A percentile compares a stretch with the other conserved stretches of the same genome.
phyloP scores from a whole-genome alignment of 1,139 yeast species.

The Ogataea hybrid region DNA sequence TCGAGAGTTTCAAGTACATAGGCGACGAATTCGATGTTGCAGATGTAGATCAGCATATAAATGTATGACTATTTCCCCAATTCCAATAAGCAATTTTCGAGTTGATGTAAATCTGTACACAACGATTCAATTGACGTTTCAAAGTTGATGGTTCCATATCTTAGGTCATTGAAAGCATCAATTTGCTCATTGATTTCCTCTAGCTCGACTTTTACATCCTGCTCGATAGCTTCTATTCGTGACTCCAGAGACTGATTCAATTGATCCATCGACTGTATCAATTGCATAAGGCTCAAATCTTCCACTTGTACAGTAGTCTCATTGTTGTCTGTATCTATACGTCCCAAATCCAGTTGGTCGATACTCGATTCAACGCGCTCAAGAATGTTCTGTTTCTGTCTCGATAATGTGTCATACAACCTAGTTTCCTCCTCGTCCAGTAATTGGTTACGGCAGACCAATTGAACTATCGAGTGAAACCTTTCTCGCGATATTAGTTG shows the following conservation, averaged over 20 bases:
- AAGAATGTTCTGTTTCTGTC: slow-evolving; percentile 10
- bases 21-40: slow-evolving; percentile 31
- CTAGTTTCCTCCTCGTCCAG: slow-evolving; percentile 7
- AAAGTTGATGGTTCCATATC: slow-evolving; percentile 28
- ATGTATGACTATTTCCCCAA: slow-evolving; percentile 15
- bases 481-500: slow-evolving; percentile 18
- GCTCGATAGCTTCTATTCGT: slow-evolving; percentile 17
- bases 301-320: slow-evolving; percentile 9
- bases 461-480: slow-evolving; percentile 13
- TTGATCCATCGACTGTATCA: slow-evolving; percentile 20
- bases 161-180: slow-evolving; percentile 18
- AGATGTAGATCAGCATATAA: slow-evolving; percentile 25
- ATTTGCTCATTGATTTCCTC: slow-evolving; percentile 24
- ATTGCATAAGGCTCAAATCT: slow-evolving; percentile 16
- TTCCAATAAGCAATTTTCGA: slow-evolving; percentile 16
- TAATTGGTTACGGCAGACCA: slow-evolving; percentile 10
- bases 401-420: slow-evolving; percentile 12
- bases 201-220: slow-evolving; percentile 17
- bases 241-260: slow-evolving; percentile 22
- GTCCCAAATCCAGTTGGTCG: slow-evolving; percentile 11
- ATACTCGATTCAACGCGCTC: slow-evolving; percentile 14
- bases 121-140: slow-evolving; percentile 20
- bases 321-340: slow-evolving; percentile 4
- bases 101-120: slow-evolving; percentile 15
- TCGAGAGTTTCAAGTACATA: slow-evolving; percentile 64